Percentiles rank a stretch among this genome's conserved stretches.
These are phyloP conservation scores for Fusarium sp. DNA, from an alignment of 2,329 filamentous ascomycete species.

Conservation along the genomic window DNA sequence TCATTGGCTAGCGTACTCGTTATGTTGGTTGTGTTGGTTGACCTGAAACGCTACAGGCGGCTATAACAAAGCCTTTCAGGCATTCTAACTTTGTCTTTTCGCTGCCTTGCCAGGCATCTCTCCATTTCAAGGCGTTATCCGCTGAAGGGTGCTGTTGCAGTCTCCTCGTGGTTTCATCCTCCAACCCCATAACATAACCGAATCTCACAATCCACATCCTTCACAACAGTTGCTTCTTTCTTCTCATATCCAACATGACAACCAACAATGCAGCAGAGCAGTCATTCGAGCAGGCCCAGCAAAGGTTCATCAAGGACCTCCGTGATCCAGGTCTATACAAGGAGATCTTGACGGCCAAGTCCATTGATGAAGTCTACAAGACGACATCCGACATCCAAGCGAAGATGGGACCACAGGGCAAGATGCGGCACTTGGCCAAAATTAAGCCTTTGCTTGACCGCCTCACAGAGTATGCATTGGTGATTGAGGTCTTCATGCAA, in stretches of 20 bases:
- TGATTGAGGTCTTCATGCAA: not conserved
- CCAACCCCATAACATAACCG: not conserved
- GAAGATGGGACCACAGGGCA: not conserved
- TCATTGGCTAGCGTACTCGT: not conserved
- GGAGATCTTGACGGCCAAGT: not conserved
- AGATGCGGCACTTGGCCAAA: not conserved
- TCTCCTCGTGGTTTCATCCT: not conserved
- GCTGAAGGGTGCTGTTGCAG: not conserved
- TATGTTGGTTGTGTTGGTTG: not conserved
- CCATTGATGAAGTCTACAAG: not conserved
- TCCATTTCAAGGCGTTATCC: not conserved
- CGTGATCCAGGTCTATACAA: not conserved
- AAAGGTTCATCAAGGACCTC: not conserved
- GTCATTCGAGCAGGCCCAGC: not conserved
- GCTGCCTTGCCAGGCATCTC: not conserved
- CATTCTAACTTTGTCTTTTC: not conserved
- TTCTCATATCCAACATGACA: not conserved
- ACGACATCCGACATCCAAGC: not conserved
- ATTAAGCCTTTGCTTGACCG: not conserved
- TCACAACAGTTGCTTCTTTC: not conserved
- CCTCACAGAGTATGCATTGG: not conserved
- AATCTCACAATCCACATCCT: not conserved
- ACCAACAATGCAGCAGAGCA: not conserved
- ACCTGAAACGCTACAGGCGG: not conserved
- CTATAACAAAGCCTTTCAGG: not conserved